Evolutionary conservation across 495 filamentous ascomycete species (phyloP), one percentile per base, ranked within the genome.

Genomic region (Astrothelium macrocarpum): DNA sequence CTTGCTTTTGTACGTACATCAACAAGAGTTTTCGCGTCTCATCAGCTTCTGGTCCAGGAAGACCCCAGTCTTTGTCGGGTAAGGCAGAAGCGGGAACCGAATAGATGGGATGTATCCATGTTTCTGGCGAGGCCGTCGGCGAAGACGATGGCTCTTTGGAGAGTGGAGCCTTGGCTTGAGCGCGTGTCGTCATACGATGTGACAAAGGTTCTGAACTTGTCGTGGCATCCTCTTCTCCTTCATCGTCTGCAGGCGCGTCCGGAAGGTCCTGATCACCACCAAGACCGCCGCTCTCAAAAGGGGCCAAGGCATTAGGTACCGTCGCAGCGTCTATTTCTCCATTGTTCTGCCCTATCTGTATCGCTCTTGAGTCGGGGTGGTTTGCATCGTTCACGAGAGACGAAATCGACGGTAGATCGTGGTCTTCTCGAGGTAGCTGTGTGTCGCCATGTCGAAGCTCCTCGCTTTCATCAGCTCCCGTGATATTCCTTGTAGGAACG

Each of bases 1-100:
- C 94, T 70, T 97, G 93, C 72, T 96, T 95, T 68, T 96, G 92
- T 14, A 96, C 88, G 68, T 93, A 96, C 1, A 88, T 80, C 71
- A 90, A 83, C 12, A 98, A 80, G 12, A 96, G 74, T 32, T 87
- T 86, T 26, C 93, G 85, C 16, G 90, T 91, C 43, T 97, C 91
- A 67, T 95, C 90, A 0, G 94, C 95, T 75, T 97, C 93, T 9
- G 78, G 70, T 16, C 85, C 78, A 0, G 91, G 91, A 1, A 98
- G 84, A 18, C 90, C 89, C 36, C 90, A 81, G 71, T 95, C 86
- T 39, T 84, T 78, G 71, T 96, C 90, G 1, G 89, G 85, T n/a
- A 79, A 82, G 59, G 86, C 82, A 42, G 79, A 72, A n/a, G 79
- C 74, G 0, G 92, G 88, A 2, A 87, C 80, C n/a, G 88, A 76